Conservation (phyloP, 495 filamentous ascomycete genomes). For the Talaromyces proteolyticus region DNA sequence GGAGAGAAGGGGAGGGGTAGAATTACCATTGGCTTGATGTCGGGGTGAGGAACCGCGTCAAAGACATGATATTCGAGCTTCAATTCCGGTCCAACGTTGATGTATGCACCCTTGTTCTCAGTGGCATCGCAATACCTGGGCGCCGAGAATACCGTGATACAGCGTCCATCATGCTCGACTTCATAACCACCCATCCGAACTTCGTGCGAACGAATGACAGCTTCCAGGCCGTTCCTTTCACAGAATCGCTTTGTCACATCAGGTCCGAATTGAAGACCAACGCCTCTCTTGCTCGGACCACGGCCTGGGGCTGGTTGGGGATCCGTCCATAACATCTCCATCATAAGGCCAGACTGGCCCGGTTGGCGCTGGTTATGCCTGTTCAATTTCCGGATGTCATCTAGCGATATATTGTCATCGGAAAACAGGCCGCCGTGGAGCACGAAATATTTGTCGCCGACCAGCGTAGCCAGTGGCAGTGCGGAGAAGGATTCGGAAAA, state of each 20-base stretch:
- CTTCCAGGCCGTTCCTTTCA: conserved; percentile 88
- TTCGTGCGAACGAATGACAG: conserved; percentile 94
- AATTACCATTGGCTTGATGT: conserved; percentile 79
- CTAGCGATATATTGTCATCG: conserved; percentile 85
- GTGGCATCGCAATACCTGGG: conserved; percentile 97
- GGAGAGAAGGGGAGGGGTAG: neutral
- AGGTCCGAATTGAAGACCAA: conserved; percentile 93
- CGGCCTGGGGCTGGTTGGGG: conserved; percentile 80
- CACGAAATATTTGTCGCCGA: conserved; percentile 87
- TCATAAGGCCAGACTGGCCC: conserved; percentile 95
- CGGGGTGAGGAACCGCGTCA: conserved; percentile 91
- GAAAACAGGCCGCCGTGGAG: conserved; percentile 97
- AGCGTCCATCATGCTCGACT: conserved; percentile 92
- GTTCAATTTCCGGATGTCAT: conserved; percentile 90
- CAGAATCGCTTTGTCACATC: conserved; percentile 98
- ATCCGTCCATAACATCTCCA: conserved; percentile 99
- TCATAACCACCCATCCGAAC: conserved; percentile 98
- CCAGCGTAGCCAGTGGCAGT: conserved; percentile 84
- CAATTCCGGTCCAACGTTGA: conserved; percentile 90
- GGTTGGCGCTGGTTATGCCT: conserved; percentile 90
- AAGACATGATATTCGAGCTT: conserved; percentile 90
- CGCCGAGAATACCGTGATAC: conserved; percentile 99
- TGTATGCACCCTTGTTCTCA: conserved; percentile 97
- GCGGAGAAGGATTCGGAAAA: conserved; percentile 99
- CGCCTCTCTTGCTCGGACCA: conserved; percentile 92